Percentiles rank a stretch among this genome's conserved stretches.
phyloP scores from a whole-genome alignment of 164 flowering plant genomes.

The Kalanchoe fedtschenkoi region DNA sequence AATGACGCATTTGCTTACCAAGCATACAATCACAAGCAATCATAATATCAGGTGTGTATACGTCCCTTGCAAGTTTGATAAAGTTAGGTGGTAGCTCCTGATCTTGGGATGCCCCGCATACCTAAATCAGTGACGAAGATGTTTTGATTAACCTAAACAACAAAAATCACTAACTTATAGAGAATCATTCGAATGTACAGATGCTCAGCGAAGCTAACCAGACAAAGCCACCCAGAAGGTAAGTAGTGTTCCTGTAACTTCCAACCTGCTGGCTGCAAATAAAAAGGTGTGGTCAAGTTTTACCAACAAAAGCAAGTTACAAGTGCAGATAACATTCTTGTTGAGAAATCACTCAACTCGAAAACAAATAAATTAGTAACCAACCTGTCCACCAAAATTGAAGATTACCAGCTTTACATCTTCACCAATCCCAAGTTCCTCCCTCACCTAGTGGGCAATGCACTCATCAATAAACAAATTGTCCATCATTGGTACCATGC shows the following conservation, averaged over 20 bases:
- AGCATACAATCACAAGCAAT: slow-evolving; percentile 99
- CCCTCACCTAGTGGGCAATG: slow-evolving; percentile 48
- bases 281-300: not conserved
- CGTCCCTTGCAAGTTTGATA: slow-evolving; percentile 76
- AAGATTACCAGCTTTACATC: slow-evolving; percentile 80
- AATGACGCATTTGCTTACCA: slow-evolving; percentile 33
- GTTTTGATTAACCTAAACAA: slow-evolving; percentile 1
- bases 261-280: slow-evolving; percentile 86
- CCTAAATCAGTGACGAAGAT: slow-evolving; percentile 30
- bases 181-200: not conserved
- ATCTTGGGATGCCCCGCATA: slow-evolving; percentile 83
- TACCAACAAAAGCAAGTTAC: not conserved
- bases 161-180: not conserved
- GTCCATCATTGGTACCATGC: not conserved
- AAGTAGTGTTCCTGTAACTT: slow-evolving; percentile 64
- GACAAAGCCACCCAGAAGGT: slow-evolving; percentile 85
- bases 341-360: not conserved
- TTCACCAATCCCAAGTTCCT: slow-evolving; percentile 67
- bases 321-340: not conserved
- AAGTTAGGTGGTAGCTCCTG: slow-evolving; percentile 85
- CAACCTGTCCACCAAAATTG: slow-evolving; percentile 89
- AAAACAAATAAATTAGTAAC: not conserved
- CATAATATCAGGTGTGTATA: slow-evolving; percentile 84
- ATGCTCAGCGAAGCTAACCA: slow-evolving; percentile 29
- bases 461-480: not conserved